Percentiles rank a stretch among this genome's conserved stretches.
These are phyloP conservation scores for Carex littledalei DNA, from an alignment of 176 grass and related monocot species.

Conservation along the genomic window DNA sequence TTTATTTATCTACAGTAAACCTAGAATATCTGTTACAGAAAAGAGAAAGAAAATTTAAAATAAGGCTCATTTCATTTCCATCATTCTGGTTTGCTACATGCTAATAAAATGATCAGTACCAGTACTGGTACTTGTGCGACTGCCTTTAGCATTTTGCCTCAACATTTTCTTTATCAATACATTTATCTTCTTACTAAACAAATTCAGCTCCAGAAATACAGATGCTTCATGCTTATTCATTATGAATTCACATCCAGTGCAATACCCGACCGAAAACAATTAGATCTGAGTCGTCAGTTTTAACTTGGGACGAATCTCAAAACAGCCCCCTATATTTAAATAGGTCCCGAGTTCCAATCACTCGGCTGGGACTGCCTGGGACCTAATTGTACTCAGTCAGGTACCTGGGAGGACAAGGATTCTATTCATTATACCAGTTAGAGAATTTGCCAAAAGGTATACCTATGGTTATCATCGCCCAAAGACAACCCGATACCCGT, in stretches of 20 bases:
- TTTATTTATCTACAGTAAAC: neutral
- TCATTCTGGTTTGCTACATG: neutral
- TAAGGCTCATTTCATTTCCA: neutral
- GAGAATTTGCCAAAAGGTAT: neutral
- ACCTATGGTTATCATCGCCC: slow-evolving; percentile 27
- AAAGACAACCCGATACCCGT: slow-evolving; percentile 1
- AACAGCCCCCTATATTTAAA: too few relatives aligned
- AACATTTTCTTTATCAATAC: neutral
- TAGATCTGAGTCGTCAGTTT: too few relatives aligned
- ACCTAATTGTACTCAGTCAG: too few relatives aligned
- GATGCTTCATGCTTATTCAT: neutral
- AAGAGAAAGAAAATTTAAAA: neutral
- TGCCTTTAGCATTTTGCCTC: neutral
- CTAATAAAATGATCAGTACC: neutral
- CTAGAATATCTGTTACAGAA: neutral
- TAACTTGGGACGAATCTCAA: too few relatives aligned
- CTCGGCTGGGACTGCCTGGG: too few relatives aligned
- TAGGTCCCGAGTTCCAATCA: too few relatives aligned
- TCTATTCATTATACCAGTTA: neutral
- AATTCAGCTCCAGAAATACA: neutral
- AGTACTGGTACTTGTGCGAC: neutral
- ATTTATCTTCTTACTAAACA: neutral
- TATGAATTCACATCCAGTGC: neutral
- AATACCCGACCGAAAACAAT: too few relatives aligned
- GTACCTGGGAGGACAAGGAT: neutral